Evolutionary conservation across 305 asterid genomes (phyloP).

Genomic region (Ilex paraguariensis): DNA sequence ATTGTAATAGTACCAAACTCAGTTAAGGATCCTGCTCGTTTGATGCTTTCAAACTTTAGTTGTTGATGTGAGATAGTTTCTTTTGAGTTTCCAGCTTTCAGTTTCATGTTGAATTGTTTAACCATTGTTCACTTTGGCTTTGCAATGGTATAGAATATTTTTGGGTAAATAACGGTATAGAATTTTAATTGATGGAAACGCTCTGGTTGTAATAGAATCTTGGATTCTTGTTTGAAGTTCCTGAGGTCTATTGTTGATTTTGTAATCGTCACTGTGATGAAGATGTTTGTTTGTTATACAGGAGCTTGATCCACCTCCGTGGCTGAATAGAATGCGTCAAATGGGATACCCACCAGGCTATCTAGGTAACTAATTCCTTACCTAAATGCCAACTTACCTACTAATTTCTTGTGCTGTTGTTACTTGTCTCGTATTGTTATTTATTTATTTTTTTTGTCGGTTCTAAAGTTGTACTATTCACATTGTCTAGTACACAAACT

Average conservation of each 20-base stretch:
- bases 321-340: slow-evolving; percentile 97
- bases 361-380: slow-evolving; percentile 51
- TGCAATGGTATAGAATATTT: no score
- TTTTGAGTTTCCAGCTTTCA: no score
- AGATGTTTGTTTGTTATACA: slow-evolving; percentile 24
- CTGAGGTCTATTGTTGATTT: not conserved
- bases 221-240: not conserved
- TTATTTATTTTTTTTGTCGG: no score
- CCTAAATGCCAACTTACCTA: not conserved
- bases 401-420: not conserved
- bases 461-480: no score
- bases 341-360: slow-evolving; percentile 98
- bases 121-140: not conserved
- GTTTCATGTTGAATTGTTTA: not conserved
- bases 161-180: no score
- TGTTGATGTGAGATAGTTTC: no score
- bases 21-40: no score
- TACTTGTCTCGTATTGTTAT: not conserved
- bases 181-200: no score
- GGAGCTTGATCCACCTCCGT: slow-evolving; percentile 98
- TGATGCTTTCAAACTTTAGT: no score
- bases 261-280: slow-evolving; percentile 2
- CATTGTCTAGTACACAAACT: no score
- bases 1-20: no score
- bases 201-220: no score